Percentiles rank a stretch among this genome's conserved stretches.
phyloP scores from a whole-genome alignment of 805 yeast genomes.

The Saccharomycopsis synnaedendra region DNA sequence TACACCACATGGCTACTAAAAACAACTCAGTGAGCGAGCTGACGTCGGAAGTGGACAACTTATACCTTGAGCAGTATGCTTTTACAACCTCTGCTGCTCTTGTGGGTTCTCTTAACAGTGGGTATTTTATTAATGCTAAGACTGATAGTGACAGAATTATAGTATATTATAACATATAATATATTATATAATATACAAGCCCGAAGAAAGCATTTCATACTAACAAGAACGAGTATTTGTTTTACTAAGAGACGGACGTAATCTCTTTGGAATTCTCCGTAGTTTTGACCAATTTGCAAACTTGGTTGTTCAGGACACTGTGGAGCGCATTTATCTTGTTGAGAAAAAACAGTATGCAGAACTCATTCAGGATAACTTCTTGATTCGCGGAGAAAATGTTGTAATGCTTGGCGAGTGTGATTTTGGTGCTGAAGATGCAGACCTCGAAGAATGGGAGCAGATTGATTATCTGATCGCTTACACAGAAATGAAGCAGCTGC shows the following conservation, averaged over 20 bases:
- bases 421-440: slow-evolving; percentile 72
- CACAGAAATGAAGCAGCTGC: slow-evolving; percentile 22
- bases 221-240: slow-evolving; percentile 55
- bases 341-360: slow-evolving; percentile 58
- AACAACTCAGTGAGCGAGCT: slow-evolving; percentile 7
- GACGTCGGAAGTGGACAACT: slow-evolving; percentile 16
- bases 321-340: slow-evolving; percentile 67
- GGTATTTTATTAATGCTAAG: neutral
- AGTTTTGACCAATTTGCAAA: slow-evolving; percentile 94
- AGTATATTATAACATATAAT: no score
- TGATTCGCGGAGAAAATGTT: slow-evolving; percentile 93
- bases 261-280: slow-evolving; percentile 78
- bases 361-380: slow-evolving; percentile 62
- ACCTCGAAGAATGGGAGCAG: slow-evolving; percentile 42
- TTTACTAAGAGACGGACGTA: slow-evolving; percentile 80
- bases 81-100: slow-evolving; percentile 88
- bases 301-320: slow-evolving; percentile 81
- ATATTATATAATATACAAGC: no score
- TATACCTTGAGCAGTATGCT: slow-evolving; percentile 69
- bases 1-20: neutral
- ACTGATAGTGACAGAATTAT: neutral
- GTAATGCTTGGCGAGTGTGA: slow-evolving; percentile 91
- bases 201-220: neutral
- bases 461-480: slow-evolving; percentile 56
- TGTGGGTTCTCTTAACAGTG: slow-evolving; percentile 73